phyloP scores from a whole-genome alignment of 768 basidiomycete genomes.

The Kwoniella newhampshirensis region DNA sequence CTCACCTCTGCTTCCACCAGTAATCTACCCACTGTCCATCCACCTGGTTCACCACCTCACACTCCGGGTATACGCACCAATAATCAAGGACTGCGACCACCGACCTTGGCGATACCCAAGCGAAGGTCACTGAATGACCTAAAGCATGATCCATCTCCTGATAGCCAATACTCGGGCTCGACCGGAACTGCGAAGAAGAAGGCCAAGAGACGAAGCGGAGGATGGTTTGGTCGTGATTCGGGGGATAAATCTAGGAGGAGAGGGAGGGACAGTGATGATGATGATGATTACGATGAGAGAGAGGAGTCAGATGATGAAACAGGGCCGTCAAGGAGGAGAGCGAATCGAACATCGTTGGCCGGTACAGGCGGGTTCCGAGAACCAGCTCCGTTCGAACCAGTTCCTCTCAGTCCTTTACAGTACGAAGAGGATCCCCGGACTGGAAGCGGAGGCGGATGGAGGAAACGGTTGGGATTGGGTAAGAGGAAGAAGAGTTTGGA shows the following conservation, averaged over 20 bases:
- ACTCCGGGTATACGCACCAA: conserved; percentile 20
- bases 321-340: conserved; percentile 30
- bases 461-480: not conserved
- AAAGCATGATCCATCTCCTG: conserved; percentile 29
- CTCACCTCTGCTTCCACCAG: not conserved
- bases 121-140: conserved; percentile 39
- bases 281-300: conserved; percentile 8
- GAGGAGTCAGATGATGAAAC: conserved; percentile 45
- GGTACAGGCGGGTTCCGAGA: conserved; percentile 12
- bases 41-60: conserved; percentile 10
- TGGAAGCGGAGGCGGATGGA: conserved; percentile 6
- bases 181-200: conserved; percentile 15
- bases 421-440: not conserved
- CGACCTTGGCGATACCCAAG: conserved; percentile 35
- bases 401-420: conserved; percentile 11
- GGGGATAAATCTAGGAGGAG: not conserved
- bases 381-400: conserved; percentile 28
- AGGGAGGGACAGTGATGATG: not conserved
- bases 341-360: conserved; percentile 1
- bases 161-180: conserved; percentile 26
- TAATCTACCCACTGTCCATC: not conserved
- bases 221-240: conserved; percentile 8
- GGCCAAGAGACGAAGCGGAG: conserved; percentile 12
- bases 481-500: conserved; percentile 23
- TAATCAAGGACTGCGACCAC: conserved; percentile 33